A percentile compares a stretch with the other conserved stretches of the same genome.
phyloP scores from a whole-genome alignment of 2,329 filamentous ascomycete genomes.

The Lecanicillium sp. region DNA sequence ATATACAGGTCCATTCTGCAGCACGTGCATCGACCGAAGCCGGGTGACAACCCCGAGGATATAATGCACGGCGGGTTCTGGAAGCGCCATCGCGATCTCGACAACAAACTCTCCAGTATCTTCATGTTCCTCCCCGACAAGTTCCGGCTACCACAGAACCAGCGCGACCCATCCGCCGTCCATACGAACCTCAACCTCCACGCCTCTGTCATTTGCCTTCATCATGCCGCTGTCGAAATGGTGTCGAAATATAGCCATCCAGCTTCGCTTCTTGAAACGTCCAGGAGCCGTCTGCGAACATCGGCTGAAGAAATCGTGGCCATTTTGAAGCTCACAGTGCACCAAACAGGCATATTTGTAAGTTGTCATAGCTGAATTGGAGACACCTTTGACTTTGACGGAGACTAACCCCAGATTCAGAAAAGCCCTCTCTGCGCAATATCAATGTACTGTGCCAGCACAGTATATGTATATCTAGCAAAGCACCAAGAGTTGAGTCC shows the following conservation, averaged over 20 bases:
- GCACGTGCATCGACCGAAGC: slow-evolving; percentile 67
- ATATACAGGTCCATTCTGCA: slow-evolving; percentile 75
- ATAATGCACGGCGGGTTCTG: slow-evolving; percentile 72
- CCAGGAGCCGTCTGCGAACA: slow-evolving; percentile 65
- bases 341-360: slow-evolving; percentile 61
- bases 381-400: not conserved
- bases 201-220: slow-evolving; percentile 78
- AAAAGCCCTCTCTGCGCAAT: slow-evolving; percentile 47
- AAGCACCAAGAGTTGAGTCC: slow-evolving; percentile 54
- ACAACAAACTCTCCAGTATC: slow-evolving; percentile 70
- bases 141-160: slow-evolving; percentile 62
- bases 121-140: slow-evolving; percentile 72
- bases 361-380: slow-evolving; percentile 22
- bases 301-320: slow-evolving; percentile 79
- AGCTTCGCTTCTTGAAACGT: slow-evolving; percentile 57
- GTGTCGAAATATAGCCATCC: slow-evolving; percentile 65
- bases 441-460: slow-evolving; percentile 75
- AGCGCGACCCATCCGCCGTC: slow-evolving; percentile 64
- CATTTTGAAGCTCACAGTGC: slow-evolving; percentile 72
- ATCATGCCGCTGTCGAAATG: slow-evolving; percentile 81
- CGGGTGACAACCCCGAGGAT: slow-evolving; percentile 66
- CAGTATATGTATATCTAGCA: slow-evolving; percentile 75
- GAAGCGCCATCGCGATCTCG: slow-evolving; percentile 75
- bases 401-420: slow-evolving; percentile 12
- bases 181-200: slow-evolving; percentile 87